These are phyloP conservation scores for Colletotrichum sp. DNA, from an alignment of 2,329 filamentous ascomycete species.

Conservation along the genomic window DNA sequence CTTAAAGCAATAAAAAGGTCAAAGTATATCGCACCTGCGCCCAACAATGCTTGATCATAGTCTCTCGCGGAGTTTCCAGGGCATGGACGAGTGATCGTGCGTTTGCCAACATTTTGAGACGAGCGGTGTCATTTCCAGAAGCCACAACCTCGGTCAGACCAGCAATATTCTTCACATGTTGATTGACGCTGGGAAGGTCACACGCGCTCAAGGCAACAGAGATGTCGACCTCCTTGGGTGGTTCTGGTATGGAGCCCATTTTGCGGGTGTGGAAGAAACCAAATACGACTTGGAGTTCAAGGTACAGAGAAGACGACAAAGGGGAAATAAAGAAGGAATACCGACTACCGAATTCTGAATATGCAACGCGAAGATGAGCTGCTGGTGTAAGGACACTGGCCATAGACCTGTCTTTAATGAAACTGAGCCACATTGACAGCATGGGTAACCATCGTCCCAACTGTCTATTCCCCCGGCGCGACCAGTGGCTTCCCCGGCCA, in stretches of 20 bases:
- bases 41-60: constrained; percentile 52
- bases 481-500: neutral
- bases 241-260: neutral
- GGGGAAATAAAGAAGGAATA: neutral
- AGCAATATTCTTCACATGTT: neutral
- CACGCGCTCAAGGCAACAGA: neutral
- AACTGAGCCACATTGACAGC: neutral
- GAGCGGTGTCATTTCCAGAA: neutral
- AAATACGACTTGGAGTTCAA: neutral
- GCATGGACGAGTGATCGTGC: constrained; percentile 20
- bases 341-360: neutral
- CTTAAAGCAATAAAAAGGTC: accelerated
- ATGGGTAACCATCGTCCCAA: neutral
- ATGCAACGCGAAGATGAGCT: neutral
- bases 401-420: neutral
- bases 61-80: constrained; percentile 51
- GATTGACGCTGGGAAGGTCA: neutral
- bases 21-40: constrained; percentile 34
- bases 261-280: neutral
- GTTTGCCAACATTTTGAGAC: neutral
- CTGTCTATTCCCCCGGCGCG: neutral
- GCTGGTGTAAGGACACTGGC: neutral
- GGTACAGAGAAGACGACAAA: neutral
- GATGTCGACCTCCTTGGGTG: neutral
- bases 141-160: neutral